Base-by-base conservation (phyloP, 768 basidiomycete species). In the Artomyces pyxidatus region DNA sequence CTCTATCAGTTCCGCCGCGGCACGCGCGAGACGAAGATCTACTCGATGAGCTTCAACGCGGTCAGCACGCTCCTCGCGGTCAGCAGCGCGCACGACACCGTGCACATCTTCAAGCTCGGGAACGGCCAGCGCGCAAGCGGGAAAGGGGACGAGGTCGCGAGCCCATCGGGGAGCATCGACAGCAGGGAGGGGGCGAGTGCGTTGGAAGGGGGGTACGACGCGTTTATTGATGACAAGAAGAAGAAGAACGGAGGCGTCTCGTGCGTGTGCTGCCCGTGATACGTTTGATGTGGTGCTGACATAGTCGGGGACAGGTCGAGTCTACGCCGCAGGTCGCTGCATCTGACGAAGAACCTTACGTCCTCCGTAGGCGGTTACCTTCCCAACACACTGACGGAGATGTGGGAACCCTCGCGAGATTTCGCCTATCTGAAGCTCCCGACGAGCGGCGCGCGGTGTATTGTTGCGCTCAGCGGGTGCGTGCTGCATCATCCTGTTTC, bases 351-450 rank as follows among this genome's bases (percentile, higher is more conserved):
- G 59, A 77, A 73, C 40, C 63, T 92, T 37, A 83, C 88, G 0
- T 74, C 83, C n/a, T 83, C 85, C 3, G 73, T 91, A 16, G 88
- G 91, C 14, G 85, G 84, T 0, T 91, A 91, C 59, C 74, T 93
- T 0, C 95, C 95, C 0, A 87, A 84, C 55, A 84, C 89, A 1
- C 65, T 98, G 40, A 89, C 92, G 17, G 95, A 96, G 63, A 81
- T 98, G 69, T 99, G 94, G 93, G 96, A 98, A 58, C 96, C 96
- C 0, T 76, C 89, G 29, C 73, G 95, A 6, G 95, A 96, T 61
- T 98, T 98, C 62, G 96, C 95, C 1, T 94, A 78, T 63, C 68
- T 95, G 50, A 81, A 88, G 60, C 65, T 99, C 21, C 91, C 93
- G 44, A 76, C 81, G 6, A 69, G 78, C 52, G 84, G 91, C 3